Evolutionary conservation across 148 eudicot species (phyloP).

Genomic region (Vaccinium vitisidaea): DNA sequence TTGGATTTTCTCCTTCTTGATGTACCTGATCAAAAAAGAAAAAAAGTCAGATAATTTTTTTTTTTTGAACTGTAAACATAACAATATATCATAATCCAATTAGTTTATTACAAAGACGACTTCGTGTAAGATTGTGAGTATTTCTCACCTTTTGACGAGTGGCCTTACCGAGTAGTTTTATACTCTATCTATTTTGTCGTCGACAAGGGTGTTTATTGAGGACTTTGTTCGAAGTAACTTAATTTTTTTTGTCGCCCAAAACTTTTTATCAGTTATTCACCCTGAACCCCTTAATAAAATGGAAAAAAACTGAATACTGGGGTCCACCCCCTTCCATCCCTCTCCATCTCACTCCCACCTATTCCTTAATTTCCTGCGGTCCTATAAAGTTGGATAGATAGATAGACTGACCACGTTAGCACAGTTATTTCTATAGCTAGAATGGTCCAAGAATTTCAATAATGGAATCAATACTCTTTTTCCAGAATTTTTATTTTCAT

Average conservation of each 20-base stretch:
- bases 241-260: background rate
- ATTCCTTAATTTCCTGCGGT: background rate
- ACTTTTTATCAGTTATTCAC: background rate
- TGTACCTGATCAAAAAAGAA: no score
- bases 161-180: no score
- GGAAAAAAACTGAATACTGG: background rate
- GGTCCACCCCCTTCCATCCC: background rate
- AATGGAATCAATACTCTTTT: background rate
- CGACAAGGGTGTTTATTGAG: no score
- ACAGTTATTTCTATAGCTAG: background rate
- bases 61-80: no score
- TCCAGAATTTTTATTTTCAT: background rate
- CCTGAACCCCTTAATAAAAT: background rate
- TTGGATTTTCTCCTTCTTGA: no score
- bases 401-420: background rate
- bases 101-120: no score
- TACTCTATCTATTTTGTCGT: no score
- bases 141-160: no score
- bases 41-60: no score
- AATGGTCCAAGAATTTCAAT: background rate
- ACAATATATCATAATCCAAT: no score
- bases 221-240: no score
- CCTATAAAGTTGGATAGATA: background rate
- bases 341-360: background rate
- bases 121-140: no score